Conservation (phyloP, 2,329 filamentous ascomycete species). For the Trichoderma semiorbis region DNA sequence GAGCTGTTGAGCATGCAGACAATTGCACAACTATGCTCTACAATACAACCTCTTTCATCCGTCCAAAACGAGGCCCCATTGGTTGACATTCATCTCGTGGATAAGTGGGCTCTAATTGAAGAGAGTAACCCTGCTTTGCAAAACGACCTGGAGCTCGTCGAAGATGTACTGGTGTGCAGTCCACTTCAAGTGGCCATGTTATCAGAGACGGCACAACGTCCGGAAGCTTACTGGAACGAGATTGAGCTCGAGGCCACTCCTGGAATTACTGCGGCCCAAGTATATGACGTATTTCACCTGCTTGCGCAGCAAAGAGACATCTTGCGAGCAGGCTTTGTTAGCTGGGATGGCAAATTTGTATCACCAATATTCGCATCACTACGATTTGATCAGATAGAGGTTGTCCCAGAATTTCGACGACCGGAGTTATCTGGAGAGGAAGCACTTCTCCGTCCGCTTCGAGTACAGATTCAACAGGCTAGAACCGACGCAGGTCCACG, state of each 20-base stretch:
- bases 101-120: conserved; percentile 22
- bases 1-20: conserved; percentile 58
- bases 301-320: conserved; percentile 59
- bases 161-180: conserved; percentile 60
- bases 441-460: conserved; percentile 55
- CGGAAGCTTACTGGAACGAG: conserved; percentile 72
- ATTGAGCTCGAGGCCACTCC: conserved; percentile 59
- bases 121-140: conserved; percentile 19
- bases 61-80: background rate
- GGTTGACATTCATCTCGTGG: conserved; percentile 21
- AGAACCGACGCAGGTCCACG: conserved; percentile 26
- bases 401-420: conserved; percentile 37
- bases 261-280: conserved; percentile 31
- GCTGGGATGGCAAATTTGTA: conserved; percentile 39
- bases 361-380: conserved; percentile 58
- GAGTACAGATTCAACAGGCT: conserved; percentile 49
- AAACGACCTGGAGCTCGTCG: conserved; percentile 28
- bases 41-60: background rate
- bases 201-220: conserved; percentile 61
- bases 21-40: conserved; percentile 31
- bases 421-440: conserved; percentile 38
- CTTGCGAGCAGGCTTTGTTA: conserved; percentile 69
- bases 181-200: conserved; percentile 78
- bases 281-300: conserved; percentile 48
- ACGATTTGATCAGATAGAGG: conserved; percentile 39